Percentiles rank a stretch among this genome's conserved stretches.
Conservation (phyloP, 2,329 filamentous ascomycete species). For the Cercospora brassicicola region DNA sequence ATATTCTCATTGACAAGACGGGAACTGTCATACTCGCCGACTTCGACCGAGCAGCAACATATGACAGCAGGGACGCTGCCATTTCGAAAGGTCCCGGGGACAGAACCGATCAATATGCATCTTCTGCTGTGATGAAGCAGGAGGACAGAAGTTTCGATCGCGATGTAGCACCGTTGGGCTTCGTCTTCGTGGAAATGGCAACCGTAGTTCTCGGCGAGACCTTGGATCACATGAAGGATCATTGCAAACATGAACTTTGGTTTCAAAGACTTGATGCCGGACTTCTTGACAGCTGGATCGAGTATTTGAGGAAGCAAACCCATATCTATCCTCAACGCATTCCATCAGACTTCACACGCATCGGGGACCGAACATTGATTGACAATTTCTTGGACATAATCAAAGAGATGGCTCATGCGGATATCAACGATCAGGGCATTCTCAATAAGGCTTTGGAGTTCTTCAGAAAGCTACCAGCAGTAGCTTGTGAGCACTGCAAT, state of each 20-base stretch:
- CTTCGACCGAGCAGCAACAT: not conserved
- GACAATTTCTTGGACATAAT: not conserved
- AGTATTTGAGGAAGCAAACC: not conserved
- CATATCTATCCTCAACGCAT: not conserved
- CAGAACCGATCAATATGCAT: not conserved
- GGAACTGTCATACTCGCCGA: not conserved
- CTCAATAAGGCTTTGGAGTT: not conserved
- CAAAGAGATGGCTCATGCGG: not conserved
- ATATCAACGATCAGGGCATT: not conserved
- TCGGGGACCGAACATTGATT: not conserved
- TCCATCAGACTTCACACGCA: not conserved
- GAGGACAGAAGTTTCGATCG: not conserved
- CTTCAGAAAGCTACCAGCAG: not conserved
- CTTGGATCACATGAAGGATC: not conserved
- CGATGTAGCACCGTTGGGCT: not conserved
- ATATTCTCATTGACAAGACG: not conserved
- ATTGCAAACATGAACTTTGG: not conserved
- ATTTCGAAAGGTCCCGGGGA: not conserved
- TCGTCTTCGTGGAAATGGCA: not conserved
- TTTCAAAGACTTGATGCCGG: not conserved
- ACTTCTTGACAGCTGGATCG: not conserved
- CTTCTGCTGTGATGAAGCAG: not conserved
- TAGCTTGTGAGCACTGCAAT: not conserved
- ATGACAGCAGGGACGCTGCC: not conserved
- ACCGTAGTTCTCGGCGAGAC: not conserved